Percentiles rank a stretch among this genome's conserved stretches.
These are phyloP conservation scores for Stentor coeruleus DNA, from an alignment of 73 alveolate species.

Conservation along the genomic window DNA sequence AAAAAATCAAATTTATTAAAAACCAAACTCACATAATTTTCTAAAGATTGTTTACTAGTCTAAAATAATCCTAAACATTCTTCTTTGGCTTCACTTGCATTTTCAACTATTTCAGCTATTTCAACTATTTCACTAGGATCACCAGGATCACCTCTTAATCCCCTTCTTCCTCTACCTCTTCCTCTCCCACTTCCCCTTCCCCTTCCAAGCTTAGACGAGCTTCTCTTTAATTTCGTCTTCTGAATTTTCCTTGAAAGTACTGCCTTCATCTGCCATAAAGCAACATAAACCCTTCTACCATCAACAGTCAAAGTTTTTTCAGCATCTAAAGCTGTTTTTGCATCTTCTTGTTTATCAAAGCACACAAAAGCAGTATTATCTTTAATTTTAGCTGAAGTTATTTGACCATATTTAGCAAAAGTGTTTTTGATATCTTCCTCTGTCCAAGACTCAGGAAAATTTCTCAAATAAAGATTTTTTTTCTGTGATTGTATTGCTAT, in stretches of 20 bases:
- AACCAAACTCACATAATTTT: too few species aligned
- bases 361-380: background rate
- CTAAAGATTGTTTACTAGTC: too few species aligned
- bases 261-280: background rate
- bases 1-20: too few species aligned
- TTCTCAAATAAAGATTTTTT: background rate
- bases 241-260: background rate
- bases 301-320: conserved; percentile 3
- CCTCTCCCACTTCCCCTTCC: background rate
- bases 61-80: too few species aligned
- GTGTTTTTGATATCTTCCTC: background rate
- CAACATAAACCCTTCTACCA: background rate
- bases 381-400: background rate
- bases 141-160: too few species aligned
- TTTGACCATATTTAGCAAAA: background rate
- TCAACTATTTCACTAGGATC: too few species aligned
- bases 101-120: too few species aligned
- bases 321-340: background rate
- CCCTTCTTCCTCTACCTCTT: background rate
- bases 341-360: background rate
- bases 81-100: too few species aligned
- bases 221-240: background rate
- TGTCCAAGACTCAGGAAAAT: background rate
- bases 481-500: background rate
- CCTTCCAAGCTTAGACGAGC: background rate